Conservation (phyloP, 208 protist species). For the Acanthamoeba sp. region DNA sequence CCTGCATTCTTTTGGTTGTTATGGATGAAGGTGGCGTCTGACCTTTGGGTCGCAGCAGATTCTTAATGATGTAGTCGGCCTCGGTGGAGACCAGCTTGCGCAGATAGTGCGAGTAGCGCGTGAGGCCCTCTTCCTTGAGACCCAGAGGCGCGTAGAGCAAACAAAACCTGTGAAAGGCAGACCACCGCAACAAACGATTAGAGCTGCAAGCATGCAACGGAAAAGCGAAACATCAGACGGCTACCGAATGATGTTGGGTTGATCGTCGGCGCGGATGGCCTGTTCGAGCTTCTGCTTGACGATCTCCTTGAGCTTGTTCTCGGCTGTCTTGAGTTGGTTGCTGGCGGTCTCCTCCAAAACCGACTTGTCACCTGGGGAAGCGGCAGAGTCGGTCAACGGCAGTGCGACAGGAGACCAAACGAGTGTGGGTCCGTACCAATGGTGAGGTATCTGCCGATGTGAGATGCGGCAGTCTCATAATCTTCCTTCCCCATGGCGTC, state of each 20-base stretch:
- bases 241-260: slow-evolving; percentile 67
- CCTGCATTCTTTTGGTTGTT: no score
- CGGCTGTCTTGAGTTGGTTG: slow-evolving; percentile 70
- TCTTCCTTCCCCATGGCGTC: slow-evolving; percentile 62
- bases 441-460: slow-evolving; percentile 61
- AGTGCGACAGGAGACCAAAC: background rate
- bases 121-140: slow-evolving; percentile 64
- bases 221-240: background rate
- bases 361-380: slow-evolving; percentile 32
- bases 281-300: slow-evolving; percentile 66
- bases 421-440: background rate
- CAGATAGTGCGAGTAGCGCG: slow-evolving; percentile 46
- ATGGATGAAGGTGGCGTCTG: background rate
- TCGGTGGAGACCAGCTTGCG: slow-evolving; percentile 51
- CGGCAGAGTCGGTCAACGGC: background rate
- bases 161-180: slow-evolving; percentile 19
- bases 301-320: slow-evolving; percentile 72
- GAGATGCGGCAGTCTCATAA: slow-evolving; percentile 60
- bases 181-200: no score
- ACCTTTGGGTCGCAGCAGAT: slow-evolving; percentile 59
- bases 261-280: slow-evolving; percentile 62
- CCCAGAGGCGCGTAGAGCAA: slow-evolving; percentile 45
- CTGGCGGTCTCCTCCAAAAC: slow-evolving; percentile 55
- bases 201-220: background rate
- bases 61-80: slow-evolving; percentile 64